Conservation (phyloP, 2,329 filamentous ascomycete genomes). For the Hypomyces perniciosus region DNA sequence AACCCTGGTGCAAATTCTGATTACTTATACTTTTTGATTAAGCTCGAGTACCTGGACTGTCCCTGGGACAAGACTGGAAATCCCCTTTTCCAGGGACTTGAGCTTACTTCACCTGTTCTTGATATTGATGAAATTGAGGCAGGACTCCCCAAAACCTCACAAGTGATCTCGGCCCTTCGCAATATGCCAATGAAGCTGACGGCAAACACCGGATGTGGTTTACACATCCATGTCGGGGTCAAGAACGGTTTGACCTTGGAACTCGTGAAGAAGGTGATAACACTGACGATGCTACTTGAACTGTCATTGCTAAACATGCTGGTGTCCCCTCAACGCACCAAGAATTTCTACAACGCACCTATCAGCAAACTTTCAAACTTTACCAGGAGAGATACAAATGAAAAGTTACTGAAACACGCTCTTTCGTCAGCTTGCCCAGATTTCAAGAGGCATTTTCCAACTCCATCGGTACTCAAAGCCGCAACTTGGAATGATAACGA, state of each 20-base stretch:
- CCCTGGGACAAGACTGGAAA: no score
- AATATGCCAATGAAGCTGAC: not conserved
- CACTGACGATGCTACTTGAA: slow-evolving; percentile 19
- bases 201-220: slow-evolving; percentile 17
- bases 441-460: not conserved
- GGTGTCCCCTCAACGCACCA: not conserved
- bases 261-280: slow-evolving; percentile 20
- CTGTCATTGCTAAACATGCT: slow-evolving; percentile 11
- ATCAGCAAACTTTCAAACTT: not conserved
- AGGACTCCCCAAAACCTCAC: not conserved
- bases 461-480: not conserved
- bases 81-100: no score
- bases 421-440: no score
- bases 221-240: slow-evolving; percentile 22
- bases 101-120: no score
- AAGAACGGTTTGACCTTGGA: slow-evolving; percentile 17
- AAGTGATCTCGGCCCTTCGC: not conserved
- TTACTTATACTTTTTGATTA: no score
- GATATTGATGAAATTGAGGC: no score
- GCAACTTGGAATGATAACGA: not conserved
- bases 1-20: no score
- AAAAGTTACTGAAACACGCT: not conserved
- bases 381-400: not conserved
- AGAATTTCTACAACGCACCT: not conserved
- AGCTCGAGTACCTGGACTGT: no score